Conservation (phyloP, 805 yeast genomes). For the Saturnispora hagleri region DNA sequence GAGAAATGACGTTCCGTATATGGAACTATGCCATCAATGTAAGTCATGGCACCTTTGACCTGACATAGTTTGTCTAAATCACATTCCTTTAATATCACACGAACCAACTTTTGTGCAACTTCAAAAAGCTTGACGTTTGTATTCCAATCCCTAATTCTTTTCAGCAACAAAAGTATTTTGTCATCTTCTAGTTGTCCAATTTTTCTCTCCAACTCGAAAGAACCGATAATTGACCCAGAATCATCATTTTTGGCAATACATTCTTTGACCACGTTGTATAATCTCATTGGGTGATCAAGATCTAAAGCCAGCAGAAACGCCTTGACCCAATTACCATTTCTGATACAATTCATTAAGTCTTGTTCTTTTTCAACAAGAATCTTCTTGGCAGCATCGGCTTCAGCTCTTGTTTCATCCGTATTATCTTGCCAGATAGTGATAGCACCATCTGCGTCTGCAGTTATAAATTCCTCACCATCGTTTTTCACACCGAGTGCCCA, state of each 20-base stretch:
- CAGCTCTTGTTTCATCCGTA: conserved; percentile 59
- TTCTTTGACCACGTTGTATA: conserved; percentile 66
- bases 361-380: conserved; percentile 79
- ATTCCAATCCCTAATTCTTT: conserved; percentile 90
- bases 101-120: conserved; percentile 69
- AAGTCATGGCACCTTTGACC: conserved; percentile 56
- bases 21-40: conserved; percentile 73
- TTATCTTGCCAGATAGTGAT: conserved; percentile 84
- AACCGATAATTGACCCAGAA: conserved; percentile 43
- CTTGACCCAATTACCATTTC: conserved; percentile 70
- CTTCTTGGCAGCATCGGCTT: conserved; percentile 46
- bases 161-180: conserved; percentile 52
- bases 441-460: conserved; percentile 94
- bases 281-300: conserved; percentile 81
- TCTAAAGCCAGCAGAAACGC: conserved; percentile 83
- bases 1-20: conserved; percentile 79
- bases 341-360: conserved; percentile 64
- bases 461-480: conserved; percentile 61
- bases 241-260: conserved; percentile 46
- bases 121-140: conserved; percentile 74
- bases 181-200: conserved; percentile 49
- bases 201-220: conserved; percentile 51
- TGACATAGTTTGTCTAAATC: conserved; percentile 48
- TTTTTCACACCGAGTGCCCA: conserved; percentile 74
- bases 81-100: conserved; percentile 50